Conservation (phyloP, 768 basidiomycete species). For the Mycena epipterygia region DNA sequence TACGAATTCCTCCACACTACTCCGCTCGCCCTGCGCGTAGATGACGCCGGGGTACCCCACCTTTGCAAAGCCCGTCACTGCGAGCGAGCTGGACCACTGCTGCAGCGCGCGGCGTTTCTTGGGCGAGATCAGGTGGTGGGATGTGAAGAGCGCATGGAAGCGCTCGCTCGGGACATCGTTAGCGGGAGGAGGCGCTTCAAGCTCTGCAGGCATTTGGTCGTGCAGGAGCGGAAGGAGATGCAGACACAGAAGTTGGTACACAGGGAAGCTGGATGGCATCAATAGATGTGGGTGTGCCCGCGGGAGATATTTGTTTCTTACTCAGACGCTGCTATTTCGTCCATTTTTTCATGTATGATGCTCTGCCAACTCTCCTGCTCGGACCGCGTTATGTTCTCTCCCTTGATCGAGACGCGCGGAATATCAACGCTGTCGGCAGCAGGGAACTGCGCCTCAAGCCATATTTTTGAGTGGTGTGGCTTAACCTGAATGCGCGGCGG, state of each 20-base stretch:
- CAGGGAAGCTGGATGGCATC: slow-evolving; percentile 62
- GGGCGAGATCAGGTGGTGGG: slow-evolving; percentile 79
- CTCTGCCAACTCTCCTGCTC: slow-evolving; percentile 66
- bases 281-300: background rate
- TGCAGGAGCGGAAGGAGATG: slow-evolving; percentile 72
- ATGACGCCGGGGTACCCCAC: slow-evolving; percentile 83
- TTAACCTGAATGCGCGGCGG: slow-evolving; percentile 53
- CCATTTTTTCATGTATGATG: slow-evolving; percentile 52
- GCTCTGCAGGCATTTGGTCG: slow-evolving; percentile 41
- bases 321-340: slow-evolving; percentile 53
- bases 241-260: slow-evolving; percentile 70
- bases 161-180: background rate
- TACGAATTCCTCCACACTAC: slow-evolving; percentile 73
- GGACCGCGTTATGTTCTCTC: slow-evolving; percentile 58
- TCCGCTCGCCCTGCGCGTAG: slow-evolving; percentile 71
- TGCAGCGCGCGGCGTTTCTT: slow-evolving; percentile 72
- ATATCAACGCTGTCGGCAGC: slow-evolving; percentile 13
- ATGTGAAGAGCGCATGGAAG: slow-evolving; percentile 77
- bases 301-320: slow-evolving; percentile 30
- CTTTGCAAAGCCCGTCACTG: slow-evolving; percentile 77
- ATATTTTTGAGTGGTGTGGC: slow-evolving; percentile 42
- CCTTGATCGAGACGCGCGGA: slow-evolving; percentile 56
- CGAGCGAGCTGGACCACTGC: slow-evolving; percentile 68
- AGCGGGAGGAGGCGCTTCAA: slow-evolving; percentile 16
- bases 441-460: slow-evolving; percentile 52